Conservation (phyloP, 352 stramenopile genomes). For the Peronospora belbahrii region DNA sequence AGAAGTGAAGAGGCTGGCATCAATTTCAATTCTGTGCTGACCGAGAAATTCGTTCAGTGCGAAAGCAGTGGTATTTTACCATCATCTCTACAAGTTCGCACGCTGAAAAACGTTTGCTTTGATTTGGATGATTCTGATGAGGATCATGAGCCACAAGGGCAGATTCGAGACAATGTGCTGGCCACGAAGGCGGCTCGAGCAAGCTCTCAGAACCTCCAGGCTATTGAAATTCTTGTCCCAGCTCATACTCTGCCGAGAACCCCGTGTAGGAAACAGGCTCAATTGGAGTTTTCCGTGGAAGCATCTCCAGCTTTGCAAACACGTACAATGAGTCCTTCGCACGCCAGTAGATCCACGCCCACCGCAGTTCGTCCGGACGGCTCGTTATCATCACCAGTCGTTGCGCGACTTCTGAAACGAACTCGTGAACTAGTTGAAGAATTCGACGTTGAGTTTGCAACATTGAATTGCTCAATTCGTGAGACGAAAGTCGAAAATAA, state of each 20-base stretch:
- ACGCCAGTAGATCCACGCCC: background rate
- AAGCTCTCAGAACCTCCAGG: background rate
- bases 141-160: constrained; percentile 5
- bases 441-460: constrained; percentile 19
- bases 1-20: constrained; percentile 1
- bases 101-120: constrained; percentile 35
- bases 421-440: constrained; percentile 26
- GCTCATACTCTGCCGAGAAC: constrained; percentile 2
- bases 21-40: background rate
- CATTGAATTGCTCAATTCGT: background rate
- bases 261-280: background rate
- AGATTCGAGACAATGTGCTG: background rate
- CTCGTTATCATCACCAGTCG: constrained; percentile 14
- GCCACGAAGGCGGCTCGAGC: background rate
- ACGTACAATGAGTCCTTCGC: constrained; percentile 1
- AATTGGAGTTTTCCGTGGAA: background rate
- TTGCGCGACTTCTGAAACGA: constrained; percentile 19
- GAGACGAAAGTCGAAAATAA: background rate
- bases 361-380: constrained; percentile 12
- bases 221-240: constrained; percentile 3
- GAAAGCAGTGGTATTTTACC: constrained; percentile 10
- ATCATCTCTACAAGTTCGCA: constrained; percentile 18
- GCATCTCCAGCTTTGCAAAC: background rate
- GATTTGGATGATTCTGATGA: constrained; percentile 44
- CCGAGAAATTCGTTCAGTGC: background rate